A percentile compares a stretch with the other conserved stretches of the same genome.
Evolutionary conservation across 1,284 basidiomycete species (phyloP).

Genomic region (Neotropicomus parvogracilis): DNA sequence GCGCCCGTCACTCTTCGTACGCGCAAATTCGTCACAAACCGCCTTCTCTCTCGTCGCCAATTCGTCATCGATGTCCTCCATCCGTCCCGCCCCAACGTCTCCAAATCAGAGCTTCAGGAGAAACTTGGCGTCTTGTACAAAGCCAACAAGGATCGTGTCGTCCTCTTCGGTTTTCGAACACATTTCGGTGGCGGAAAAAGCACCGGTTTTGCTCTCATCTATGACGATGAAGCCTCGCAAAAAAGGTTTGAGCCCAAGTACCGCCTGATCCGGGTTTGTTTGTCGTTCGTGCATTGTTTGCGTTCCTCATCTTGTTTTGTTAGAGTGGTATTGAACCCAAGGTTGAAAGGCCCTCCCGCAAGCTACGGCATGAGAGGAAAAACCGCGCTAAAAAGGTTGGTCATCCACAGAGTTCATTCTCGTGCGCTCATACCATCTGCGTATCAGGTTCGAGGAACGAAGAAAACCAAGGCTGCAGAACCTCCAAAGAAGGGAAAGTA

Average conservation of each 20-base stretch:
- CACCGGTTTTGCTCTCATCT: slow-evolving; percentile 97
- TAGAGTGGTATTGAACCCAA: slow-evolving; percentile 84
- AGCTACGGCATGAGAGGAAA: slow-evolving; percentile 99
- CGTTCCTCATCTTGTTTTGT: slow-evolving; percentile 12
- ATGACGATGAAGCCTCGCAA: slow-evolving; percentile 94
- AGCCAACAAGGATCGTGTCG: slow-evolving; percentile 72
- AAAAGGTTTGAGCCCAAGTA: slow-evolving; percentile 97
- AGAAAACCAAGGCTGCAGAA: slow-evolving; percentile 90
- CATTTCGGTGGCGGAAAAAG: slow-evolving; percentile 98
- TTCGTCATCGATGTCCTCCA: slow-evolving; percentile 96
- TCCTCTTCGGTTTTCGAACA: slow-evolving; percentile 82
- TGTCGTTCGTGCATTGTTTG: not conserved
- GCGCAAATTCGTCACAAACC: slow-evolving; percentile 99
- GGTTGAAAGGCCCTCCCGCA: slow-evolving; percentile 90
- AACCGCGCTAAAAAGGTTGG: slow-evolving; percentile 95
- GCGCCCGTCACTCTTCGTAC: slow-evolving; percentile 97
- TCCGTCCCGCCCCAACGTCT: slow-evolving; percentile 92
- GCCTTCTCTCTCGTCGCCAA: slow-evolving; percentile 89
- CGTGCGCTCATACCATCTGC: slow-evolving; percentile 8
- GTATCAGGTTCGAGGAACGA: slow-evolving; percentile 81
- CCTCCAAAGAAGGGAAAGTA: slow-evolving; percentile 86
- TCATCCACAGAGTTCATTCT: slow-evolving; percentile 15
- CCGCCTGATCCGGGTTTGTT: slow-evolving; percentile 87
- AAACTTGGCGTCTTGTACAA: slow-evolving; percentile 86
- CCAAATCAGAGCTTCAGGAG: slow-evolving; percentile 89